Evolutionary conservation across 1,139 yeast genomes (phyloP).

Genomic region (Entelexis sorbosivorans): DNA sequence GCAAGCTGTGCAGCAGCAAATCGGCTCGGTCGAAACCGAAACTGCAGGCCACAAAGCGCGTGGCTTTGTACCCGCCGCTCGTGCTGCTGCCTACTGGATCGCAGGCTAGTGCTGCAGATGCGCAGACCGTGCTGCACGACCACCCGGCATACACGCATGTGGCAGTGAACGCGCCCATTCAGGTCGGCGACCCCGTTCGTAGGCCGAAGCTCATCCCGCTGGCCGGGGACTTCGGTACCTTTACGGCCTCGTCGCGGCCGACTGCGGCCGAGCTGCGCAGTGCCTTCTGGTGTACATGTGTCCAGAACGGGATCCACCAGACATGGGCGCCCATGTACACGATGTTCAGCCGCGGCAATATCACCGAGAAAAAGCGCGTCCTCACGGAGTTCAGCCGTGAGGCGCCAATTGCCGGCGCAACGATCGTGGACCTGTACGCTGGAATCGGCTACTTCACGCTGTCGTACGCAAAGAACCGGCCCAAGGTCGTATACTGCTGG

Average conservation of each 20-base stretch:
- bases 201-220: constrained; percentile 53
- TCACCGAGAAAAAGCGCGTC: constrained; percentile 67
- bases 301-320: constrained; percentile 68
- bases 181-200: constrained; percentile 43
- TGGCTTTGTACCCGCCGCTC: constrained; percentile 55
- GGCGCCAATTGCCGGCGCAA: constrained; percentile 31
- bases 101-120: constrained; percentile 24
- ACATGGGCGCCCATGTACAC: constrained; percentile 78
- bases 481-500: constrained; percentile 56
- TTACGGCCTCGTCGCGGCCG: constrained; percentile 25
- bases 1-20: constrained; percentile 5
- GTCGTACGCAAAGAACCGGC: constrained; percentile 50
- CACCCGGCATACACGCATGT: constrained; percentile 42
- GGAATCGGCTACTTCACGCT: constrained; percentile 83
- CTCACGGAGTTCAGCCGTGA: constrained; percentile 27
- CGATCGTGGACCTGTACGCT: constrained; percentile 60
- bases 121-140: constrained; percentile 22
- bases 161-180: constrained; percentile 62
- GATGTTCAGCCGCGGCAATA: constrained; percentile 85
- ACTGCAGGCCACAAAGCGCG: constrained; percentile 3
- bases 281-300: constrained; percentile 62
- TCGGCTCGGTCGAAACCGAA: too few relatives aligned
- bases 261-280: constrained; percentile 29
- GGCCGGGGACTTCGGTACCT: constrained; percentile 56
- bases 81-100: constrained; percentile 39